Conservation (phyloP, 805 yeast genomes). For the Ogataea saltuana region DNA sequence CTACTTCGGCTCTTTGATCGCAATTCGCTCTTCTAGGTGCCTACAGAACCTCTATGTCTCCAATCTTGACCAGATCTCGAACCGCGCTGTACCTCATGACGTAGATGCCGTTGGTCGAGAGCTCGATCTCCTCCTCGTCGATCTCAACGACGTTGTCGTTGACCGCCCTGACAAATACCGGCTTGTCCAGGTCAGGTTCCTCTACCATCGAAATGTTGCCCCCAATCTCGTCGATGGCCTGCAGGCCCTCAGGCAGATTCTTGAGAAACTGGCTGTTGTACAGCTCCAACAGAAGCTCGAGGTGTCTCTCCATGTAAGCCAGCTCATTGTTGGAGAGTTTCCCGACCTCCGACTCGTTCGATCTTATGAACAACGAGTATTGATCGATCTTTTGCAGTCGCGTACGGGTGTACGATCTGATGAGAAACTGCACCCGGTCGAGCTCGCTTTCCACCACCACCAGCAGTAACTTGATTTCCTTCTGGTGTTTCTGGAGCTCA, state of each 20-base stretch:
- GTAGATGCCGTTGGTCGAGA: constrained; percentile 66
- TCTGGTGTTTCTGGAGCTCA: constrained; percentile 64
- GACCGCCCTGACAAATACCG: constrained; percentile 72
- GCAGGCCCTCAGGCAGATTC: constrained; percentile 66
- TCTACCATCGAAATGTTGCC: constrained; percentile 75
- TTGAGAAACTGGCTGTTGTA: constrained; percentile 68
- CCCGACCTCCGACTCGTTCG: constrained; percentile 37
- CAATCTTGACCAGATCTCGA: constrained; percentile 40
- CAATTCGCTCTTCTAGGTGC: background rate
- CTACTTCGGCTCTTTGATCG: no score
- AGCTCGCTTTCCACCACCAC: constrained; percentile 89
- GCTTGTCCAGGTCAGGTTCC: constrained; percentile 70
- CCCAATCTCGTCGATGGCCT: constrained; percentile 72
- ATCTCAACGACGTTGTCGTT: constrained; percentile 40
- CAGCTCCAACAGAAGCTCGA: constrained; percentile 59
- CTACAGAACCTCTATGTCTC: constrained; percentile 45
- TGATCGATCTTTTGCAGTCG: constrained; percentile 75
- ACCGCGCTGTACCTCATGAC: constrained; percentile 67
- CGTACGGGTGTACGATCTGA: constrained; percentile 80
- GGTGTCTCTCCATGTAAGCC: constrained; percentile 68
- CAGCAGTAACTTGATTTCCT: constrained; percentile 72
- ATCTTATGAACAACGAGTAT: constrained; percentile 60
- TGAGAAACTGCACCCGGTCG: constrained; percentile 78
- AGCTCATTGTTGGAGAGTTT: constrained; percentile 61
- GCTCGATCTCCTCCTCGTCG: constrained; percentile 57